phyloP scores from a whole-genome alignment of 2,329 filamentous ascomycete species.

The Zymoseptoria crescenta region DNA sequence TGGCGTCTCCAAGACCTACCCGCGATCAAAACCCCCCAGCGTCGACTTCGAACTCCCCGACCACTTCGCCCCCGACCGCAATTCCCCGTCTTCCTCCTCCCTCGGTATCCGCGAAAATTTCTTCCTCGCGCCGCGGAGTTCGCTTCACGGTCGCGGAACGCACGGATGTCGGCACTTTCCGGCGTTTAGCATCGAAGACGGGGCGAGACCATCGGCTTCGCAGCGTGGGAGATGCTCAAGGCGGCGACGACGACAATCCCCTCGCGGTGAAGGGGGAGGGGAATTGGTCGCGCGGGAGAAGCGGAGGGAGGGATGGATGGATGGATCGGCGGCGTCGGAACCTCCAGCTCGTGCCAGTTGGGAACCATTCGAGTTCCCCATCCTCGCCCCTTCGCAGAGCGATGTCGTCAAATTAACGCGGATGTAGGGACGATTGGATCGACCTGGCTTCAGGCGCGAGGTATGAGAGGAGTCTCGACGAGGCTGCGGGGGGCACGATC shows the following conservation, averaged over 20 bases:
- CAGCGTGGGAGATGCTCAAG: constrained; percentile 15
- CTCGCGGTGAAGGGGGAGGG: neutral
- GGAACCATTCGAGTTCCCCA: no score
- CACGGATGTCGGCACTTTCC: neutral
- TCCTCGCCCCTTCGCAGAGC: no score
- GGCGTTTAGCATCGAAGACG: constrained; percentile 2
- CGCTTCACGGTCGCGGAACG: constrained; percentile 17
- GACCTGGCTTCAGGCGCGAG: no score
- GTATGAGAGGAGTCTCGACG: no score
- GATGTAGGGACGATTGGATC: no score
- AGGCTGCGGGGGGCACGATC: no score
- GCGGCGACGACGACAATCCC: constrained; percentile 5
- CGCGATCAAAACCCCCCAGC: constrained; percentile 4
- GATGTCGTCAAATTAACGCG: no score
- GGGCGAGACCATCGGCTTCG: constrained; percentile 11
- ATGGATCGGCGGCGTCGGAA: constrained; percentile 2
- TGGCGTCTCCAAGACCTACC: constrained; percentile 15
- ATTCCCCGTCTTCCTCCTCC: constrained; percentile 11
- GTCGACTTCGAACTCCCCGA: constrained; percentile 14
- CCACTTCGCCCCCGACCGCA: constrained; percentile 10
- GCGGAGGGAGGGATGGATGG: neutral
- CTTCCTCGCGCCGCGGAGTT: constrained; percentile 10
- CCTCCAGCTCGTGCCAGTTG: no score
- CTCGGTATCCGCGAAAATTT: constrained; percentile 13
- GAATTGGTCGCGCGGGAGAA: constrained; percentile 6